Base-by-base conservation (phyloP, 2,329 filamentous ascomycete species). In the Tolypocladium inflatum region DNA sequence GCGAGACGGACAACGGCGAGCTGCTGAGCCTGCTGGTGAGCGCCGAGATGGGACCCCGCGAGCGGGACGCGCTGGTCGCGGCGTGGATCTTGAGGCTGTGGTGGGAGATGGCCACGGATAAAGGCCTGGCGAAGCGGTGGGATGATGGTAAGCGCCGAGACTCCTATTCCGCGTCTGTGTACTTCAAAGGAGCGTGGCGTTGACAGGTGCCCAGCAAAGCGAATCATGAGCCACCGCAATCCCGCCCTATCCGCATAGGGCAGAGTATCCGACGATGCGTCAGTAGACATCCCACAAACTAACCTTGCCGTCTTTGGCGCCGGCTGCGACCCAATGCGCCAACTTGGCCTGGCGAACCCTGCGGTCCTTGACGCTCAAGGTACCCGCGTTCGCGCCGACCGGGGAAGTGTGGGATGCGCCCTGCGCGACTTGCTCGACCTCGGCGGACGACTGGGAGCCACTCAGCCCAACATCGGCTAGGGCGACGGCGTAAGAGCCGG, bases 281-380 rank as follows among this genome's bases (percentile, higher is more conserved):
- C 66, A 92, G 71, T 94, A 99, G 59, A 97, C 86, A 75, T 97
- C 90, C 94, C 94, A 99, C 64, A 99, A 76, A 68, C 91, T 96
- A 62, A 97, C 84, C 71, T 95, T 96, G 21, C 93, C 94, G 75
- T 97, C 94, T 71, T 97, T 99, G 57, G 90, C 89, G 1, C 94
- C 94, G 1, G 85, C 90, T 21, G 88, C 94, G 55, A 97, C 71
- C 92, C 93, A 97, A 71, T 97, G 93, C 30, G 87, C 88, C 55
- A 77, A 78, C 66, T 82, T 85, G 13, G 88, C 86, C 64, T 84
- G 85, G 41, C 76, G 76, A 26, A 84, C 76, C 57, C 90, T 78
- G 62, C 84, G 81, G 41, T 85, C 81, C 59, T 84, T 87, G 55
- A 91, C 83, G 11, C 63, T 71, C 51, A 59, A 33, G 3, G 58